phyloP scores from a whole-genome alignment of 2,329 filamentous ascomycete genomes.

The Pseudogymnoascus sp. region DNA sequence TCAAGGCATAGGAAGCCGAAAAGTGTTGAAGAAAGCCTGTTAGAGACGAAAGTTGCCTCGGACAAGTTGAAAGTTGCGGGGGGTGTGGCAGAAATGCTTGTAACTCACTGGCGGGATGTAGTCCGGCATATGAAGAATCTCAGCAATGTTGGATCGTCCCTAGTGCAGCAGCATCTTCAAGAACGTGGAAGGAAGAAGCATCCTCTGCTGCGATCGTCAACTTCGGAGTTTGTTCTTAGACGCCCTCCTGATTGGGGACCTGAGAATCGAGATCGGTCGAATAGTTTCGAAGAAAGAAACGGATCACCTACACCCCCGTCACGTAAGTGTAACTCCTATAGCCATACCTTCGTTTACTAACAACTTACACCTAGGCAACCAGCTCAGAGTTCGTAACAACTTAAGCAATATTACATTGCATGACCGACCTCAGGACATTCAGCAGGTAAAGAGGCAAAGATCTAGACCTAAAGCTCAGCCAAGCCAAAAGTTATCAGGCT shows the following conservation, averaged over 20 bases:
- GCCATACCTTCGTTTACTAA: neutral
- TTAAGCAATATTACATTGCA: neutral
- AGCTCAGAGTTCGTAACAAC: neutral
- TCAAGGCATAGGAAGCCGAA: constrained; percentile 31
- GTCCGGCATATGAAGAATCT: constrained; percentile 50
- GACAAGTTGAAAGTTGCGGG: constrained; percentile 53
- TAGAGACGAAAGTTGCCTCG: constrained; percentile 27
- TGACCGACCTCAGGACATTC: neutral
- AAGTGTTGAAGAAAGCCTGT: constrained; percentile 17
- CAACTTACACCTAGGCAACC: neutral
- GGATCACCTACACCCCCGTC: constrained; percentile 31
- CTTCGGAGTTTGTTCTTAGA: constrained; percentile 34
- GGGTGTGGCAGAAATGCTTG: constrained; percentile 55
- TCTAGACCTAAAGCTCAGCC: constrained; percentile 18
- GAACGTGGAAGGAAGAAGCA: constrained; percentile 14
- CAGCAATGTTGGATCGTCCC: constrained; percentile 14
- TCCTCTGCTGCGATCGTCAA: constrained; percentile 31
- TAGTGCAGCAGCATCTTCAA: constrained; percentile 7
- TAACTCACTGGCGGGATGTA: constrained; percentile 56
- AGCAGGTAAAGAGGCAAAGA: constrained; percentile 22
- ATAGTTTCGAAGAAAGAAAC: constrained; percentile 18
- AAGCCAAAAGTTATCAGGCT: constrained; percentile 17
- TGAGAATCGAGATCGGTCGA: constrained; percentile 14
- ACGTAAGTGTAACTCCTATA: constrained; percentile 23
- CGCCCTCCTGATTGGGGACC: constrained; percentile 32